phyloP scores from a whole-genome alignment of 2,329 filamentous ascomycete species.

The Lachnellula cervina region DNA sequence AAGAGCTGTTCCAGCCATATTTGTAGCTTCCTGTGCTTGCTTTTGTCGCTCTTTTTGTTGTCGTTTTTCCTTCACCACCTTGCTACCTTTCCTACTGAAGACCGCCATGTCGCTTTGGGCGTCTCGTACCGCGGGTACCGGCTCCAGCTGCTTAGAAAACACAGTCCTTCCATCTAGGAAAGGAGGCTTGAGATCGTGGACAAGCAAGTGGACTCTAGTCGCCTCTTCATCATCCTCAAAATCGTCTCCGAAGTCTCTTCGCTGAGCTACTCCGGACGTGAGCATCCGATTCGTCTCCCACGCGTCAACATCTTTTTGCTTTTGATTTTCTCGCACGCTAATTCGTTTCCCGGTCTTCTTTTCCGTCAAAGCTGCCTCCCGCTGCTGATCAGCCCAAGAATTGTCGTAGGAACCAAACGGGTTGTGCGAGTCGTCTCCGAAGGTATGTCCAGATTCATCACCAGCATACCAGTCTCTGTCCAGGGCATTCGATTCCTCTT shows the following conservation, averaged over 20 bases:
- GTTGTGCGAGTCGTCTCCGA: slow-evolving; percentile 90
- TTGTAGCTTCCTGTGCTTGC: slow-evolving; percentile 92
- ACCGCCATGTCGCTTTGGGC: slow-evolving; percentile 98
- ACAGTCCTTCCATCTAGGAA: slow-evolving; percentile 93
- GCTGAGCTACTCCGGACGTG: slow-evolving; percentile 89
- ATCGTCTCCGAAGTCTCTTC: slow-evolving; percentile 73
- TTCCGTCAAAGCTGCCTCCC: slow-evolving; percentile 70
- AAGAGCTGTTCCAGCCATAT: slow-evolving; percentile 81
- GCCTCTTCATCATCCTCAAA: slow-evolving; percentile 89
- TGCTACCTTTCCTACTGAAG: slow-evolving; percentile 91
- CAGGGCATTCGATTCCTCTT: slow-evolving; percentile 68
- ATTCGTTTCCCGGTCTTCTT: slow-evolving; percentile 72
- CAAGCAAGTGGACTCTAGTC: slow-evolving; percentile 81
- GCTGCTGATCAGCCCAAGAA: slow-evolving; percentile 64
- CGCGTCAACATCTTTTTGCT: slow-evolving; percentile 90
- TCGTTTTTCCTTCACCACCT: slow-evolving; percentile 82
- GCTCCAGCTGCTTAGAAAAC: slow-evolving; percentile 96
- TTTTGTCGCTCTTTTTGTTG: slow-evolving; percentile 91
- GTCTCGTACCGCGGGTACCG: slow-evolving; percentile 86
- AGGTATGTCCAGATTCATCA: slow-evolving; percentile 77
- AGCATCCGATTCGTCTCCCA: slow-evolving; percentile 99
- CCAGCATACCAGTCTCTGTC: slow-evolving; percentile 92
- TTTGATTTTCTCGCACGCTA: slow-evolving; percentile 72
- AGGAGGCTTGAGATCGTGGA: slow-evolving; percentile 89
- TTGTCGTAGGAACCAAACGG: slow-evolving; percentile 75